phyloP scores from a whole-genome alignment of 1,139 yeast genomes.

The Kluyveromyces sp. region DNA sequence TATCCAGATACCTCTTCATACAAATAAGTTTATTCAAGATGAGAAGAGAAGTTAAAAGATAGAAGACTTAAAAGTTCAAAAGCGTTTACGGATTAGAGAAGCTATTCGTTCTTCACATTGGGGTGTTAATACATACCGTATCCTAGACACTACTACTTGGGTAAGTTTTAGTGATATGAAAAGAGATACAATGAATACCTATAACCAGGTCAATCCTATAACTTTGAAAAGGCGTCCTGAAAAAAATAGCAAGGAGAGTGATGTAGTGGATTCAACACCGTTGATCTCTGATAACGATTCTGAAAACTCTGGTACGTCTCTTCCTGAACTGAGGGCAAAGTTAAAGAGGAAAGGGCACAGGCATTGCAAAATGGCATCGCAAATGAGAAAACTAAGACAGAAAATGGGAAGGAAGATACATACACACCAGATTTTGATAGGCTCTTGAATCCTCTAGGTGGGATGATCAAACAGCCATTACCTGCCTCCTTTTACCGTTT shows the following conservation, averaged over 20 bases:
- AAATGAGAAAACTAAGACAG: neutral
- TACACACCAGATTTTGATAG: constrained; percentile 1
- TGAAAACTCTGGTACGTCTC: neutral
- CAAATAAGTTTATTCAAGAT: too few species aligned
- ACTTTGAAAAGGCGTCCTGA: constrained; percentile 2
- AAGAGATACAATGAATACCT: neutral
- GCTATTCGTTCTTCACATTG: too few species aligned
- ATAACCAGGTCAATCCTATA: constrained; percentile 5
- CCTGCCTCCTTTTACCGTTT: constrained; percentile 3
- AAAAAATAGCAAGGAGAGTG: too few species aligned
- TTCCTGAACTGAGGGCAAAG: neutral
- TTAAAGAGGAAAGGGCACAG: neutral
- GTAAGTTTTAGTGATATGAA: too few species aligned
- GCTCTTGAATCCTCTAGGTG: neutral
- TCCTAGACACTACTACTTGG: too few species aligned
- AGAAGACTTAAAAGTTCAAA: too few species aligned
- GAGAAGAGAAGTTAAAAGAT: too few species aligned
- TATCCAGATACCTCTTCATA: too few species aligned
- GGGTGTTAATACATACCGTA: too few species aligned
- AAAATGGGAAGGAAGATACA: neutral
- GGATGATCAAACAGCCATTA: neutral
- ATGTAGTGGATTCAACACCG: neutral
- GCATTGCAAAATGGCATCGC: neutral
- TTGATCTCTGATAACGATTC: neutral
- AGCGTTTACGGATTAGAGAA: too few species aligned